A percentile compares a stretch with the other conserved stretches of the same genome.
Evolutionary conservation across 2,329 filamentous ascomycete genomes (phyloP).

Genomic region (Nemania sp.): DNA sequence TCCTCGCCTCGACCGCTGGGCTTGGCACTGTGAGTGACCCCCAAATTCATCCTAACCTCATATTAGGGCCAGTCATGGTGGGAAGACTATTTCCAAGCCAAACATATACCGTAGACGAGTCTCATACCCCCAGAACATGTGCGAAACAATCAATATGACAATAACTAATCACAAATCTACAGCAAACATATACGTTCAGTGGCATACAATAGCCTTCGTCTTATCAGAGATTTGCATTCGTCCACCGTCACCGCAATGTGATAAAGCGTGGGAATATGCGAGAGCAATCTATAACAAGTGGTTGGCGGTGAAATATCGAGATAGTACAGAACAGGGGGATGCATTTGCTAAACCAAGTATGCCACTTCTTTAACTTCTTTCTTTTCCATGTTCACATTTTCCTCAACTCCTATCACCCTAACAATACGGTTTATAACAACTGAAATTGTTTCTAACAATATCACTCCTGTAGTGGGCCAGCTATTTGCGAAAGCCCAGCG

Average conservation of each 20-base stretch:
- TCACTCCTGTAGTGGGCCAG: constrained; percentile 5
- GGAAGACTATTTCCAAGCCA: neutral
- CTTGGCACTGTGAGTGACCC: constrained; percentile 15
- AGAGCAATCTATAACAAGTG: constrained; percentile 19
- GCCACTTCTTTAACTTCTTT: neutral
- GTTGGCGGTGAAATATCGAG: constrained; percentile 19
- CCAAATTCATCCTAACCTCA: too few species aligned
- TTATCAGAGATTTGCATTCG: constrained; percentile 26
- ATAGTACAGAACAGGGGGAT: constrained; percentile 21
- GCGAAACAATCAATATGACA: neutral
- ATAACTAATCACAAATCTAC: neutral
- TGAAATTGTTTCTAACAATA: neutral
- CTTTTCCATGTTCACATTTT: neutral
- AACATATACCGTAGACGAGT: neutral
- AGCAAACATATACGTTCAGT: constrained; percentile 23
- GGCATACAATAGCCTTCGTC: constrained; percentile 24
- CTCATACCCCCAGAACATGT: neutral
- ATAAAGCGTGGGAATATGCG: constrained; percentile 21
- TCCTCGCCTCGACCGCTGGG: constrained; percentile 16
- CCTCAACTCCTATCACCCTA: neutral
- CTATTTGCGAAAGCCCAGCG: constrained; percentile 22
- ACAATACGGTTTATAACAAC: neutral
- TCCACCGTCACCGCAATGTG: constrained; percentile 24
- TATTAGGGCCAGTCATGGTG: too few species aligned
- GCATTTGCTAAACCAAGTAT: constrained; percentile 20